Evolutionary conservation across 1,139 yeast species (phyloP), one percentile per base, ranked within the genome.

Genomic region (Yamadazyma taylorii): DNA sequence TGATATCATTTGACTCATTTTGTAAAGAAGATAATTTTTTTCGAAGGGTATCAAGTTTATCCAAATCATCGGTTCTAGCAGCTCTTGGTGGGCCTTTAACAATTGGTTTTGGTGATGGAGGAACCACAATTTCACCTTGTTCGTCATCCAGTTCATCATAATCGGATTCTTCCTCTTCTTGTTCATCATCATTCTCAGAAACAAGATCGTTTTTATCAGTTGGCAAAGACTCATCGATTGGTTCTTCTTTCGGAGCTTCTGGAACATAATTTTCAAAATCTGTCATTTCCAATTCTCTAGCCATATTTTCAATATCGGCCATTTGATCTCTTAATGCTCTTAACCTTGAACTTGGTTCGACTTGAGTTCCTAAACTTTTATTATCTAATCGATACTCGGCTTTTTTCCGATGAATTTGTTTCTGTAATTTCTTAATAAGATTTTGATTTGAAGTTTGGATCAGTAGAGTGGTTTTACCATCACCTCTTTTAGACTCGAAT

Each of bases 251-350:
- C 3, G 50, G 43, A 19, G 37, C 46, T 22, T 61, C 59, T 25
- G 50, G 53, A 5, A 51, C 56, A 46, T 67, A 69, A 15, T 60
- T 66, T 42, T 70, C 82, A 52, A 88, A 88, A 48, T 88, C 90
- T 16, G 88, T 83, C 79, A 81, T 82, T 58, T 90, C 97, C 46
- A 90, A 72, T 54, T 85, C 88, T 45, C 96, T 70, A 0, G 97
- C 97, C 69, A 83, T 83, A 38, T 77, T 75, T 52, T 88, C 96
- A 37, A 92, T 72, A 44, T 79, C 83, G 38, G 87, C 96, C 95
- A 89, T 86, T 55, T 84, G 80, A 49, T 83, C 88, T 42, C 96
- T 74, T 44, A 90, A 69, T 34, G 79, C 82, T 44, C 94, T 74
- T 37, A 90, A 64, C 48, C 94, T 69, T 5, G 85, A 75, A 51